phyloP scores from a whole-genome alignment of 2,329 filamentous ascomycete genomes.

The Penicillium sclerotiorum region DNA sequence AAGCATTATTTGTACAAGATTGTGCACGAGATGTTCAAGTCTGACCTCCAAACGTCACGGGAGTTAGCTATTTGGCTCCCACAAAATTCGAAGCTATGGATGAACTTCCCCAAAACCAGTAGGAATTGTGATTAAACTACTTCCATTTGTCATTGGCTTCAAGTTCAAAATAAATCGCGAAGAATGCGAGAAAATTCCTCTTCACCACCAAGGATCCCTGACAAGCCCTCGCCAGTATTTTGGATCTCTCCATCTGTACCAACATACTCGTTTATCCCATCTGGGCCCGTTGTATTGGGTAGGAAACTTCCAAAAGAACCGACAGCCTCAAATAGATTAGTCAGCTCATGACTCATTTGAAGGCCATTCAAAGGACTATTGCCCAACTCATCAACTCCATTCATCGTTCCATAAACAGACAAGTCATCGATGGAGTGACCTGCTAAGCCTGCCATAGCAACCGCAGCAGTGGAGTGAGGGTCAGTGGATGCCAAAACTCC shows the following conservation, averaged over 20 bases:
- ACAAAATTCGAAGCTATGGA: too few relatives aligned
- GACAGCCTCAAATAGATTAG: slow-evolving; percentile 65
- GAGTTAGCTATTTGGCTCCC: too few relatives aligned
- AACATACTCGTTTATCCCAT: slow-evolving; percentile 44
- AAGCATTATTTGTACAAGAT: too few relatives aligned
- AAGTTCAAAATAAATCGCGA: slow-evolving; percentile 63
- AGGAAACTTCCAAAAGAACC: slow-evolving; percentile 54
- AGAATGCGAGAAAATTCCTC: slow-evolving; percentile 63
- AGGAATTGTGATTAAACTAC: too few relatives aligned
- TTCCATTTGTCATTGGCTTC: too few relatives aligned
- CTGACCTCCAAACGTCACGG: too few relatives aligned
- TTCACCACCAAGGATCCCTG: slow-evolving; percentile 55
- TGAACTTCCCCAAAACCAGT: too few relatives aligned
- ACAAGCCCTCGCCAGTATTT: slow-evolving; percentile 48
- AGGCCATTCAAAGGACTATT: slow-evolving; percentile 61
- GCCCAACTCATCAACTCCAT: slow-evolving; percentile 45
- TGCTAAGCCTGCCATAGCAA: slow-evolving; percentile 67
- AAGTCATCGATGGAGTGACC: slow-evolving; percentile 64
- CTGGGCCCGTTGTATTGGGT: slow-evolving; percentile 33
- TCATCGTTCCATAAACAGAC: slow-evolving; percentile 49
- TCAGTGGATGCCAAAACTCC: slow-evolving; percentile 57
- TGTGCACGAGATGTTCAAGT: too few relatives aligned
- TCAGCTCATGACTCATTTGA: slow-evolving; percentile 63
- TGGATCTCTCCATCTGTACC: slow-evolving; percentile 40
- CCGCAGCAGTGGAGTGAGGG: slow-evolving; percentile 63